Evolutionary conservation across 1,284 basidiomycete genomes (phyloP).

Genomic region (Ustilago sp.): DNA sequence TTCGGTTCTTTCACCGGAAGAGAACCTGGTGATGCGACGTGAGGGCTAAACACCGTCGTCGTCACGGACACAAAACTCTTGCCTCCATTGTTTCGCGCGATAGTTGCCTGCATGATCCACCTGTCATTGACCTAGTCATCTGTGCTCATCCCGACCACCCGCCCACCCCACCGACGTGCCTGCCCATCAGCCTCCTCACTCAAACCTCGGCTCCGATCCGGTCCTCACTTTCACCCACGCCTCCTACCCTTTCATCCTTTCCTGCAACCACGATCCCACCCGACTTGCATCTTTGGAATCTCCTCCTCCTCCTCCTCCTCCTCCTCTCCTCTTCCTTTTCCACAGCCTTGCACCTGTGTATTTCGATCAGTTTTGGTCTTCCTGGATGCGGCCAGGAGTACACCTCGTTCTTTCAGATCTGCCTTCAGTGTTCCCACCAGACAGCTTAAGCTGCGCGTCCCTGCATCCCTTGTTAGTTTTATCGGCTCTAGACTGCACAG

Average conservation of each 20-base stretch:
- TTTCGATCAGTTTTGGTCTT: background rate
- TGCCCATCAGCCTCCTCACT: background rate
- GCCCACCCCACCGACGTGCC: background rate
- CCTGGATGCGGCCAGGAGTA: background rate
- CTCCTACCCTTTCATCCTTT: background rate
- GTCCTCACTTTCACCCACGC: background rate
- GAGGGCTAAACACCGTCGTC: background rate
- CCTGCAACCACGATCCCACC: background rate
- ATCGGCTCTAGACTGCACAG: background rate
- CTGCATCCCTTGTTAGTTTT: no score
- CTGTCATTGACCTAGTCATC: slow-evolving; percentile 12
- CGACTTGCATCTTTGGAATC: background rate
- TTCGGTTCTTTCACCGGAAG: background rate
- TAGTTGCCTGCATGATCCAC: background rate
- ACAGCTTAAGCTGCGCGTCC: no score
- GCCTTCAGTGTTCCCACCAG: no score
- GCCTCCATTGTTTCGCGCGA: slow-evolving; percentile 5
- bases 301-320: background rate
- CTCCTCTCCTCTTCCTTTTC: background rate
- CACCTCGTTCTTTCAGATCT: no score
- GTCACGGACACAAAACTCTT: background rate
- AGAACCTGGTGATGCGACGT: background rate
- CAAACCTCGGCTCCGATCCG: background rate
- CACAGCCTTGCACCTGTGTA: background rate
- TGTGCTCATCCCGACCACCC: background rate